These are phyloP conservation scores for Actinidia arguta DNA, from an alignment of 179 eudicot genomes.

Conservation along the genomic window DNA sequence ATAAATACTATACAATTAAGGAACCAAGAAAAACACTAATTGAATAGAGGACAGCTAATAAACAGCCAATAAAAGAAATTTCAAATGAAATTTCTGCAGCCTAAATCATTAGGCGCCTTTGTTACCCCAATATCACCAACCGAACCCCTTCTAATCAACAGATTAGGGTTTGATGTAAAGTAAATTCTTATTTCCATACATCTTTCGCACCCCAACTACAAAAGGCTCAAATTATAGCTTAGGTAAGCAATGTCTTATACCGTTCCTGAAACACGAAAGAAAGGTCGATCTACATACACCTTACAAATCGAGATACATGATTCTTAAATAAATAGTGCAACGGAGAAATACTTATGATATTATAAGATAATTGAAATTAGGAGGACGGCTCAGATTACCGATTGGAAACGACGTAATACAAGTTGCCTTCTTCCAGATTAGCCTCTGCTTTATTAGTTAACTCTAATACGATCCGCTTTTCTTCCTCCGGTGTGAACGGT, in stretches of 20 bases:
- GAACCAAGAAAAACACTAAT: no score
- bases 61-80: no score
- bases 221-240: background rate
- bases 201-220: background rate
- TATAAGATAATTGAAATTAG: background rate
- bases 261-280: background rate
- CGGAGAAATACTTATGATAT: background rate
- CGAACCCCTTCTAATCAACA: background rate
- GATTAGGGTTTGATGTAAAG: background rate
- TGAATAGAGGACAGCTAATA: no score
- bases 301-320: background rate
- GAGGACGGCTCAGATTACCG: constrained; percentile 39
- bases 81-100: no score
- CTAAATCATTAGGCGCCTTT: background rate
- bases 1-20: no score
- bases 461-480: constrained; percentile 56
- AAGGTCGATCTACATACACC: background rate
- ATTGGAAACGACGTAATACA: constrained; percentile 66
- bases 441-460: constrained; percentile 61
- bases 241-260: background rate
- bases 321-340: background rate
- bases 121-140: background rate
- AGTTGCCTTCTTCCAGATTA: constrained; percentile 65
- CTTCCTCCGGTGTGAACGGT: constrained; percentile 64
- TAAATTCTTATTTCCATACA: background rate